Evolutionary conservation across 768 basidiomycete genomes (phyloP).

Genomic region (Suillus placidus): DNA sequence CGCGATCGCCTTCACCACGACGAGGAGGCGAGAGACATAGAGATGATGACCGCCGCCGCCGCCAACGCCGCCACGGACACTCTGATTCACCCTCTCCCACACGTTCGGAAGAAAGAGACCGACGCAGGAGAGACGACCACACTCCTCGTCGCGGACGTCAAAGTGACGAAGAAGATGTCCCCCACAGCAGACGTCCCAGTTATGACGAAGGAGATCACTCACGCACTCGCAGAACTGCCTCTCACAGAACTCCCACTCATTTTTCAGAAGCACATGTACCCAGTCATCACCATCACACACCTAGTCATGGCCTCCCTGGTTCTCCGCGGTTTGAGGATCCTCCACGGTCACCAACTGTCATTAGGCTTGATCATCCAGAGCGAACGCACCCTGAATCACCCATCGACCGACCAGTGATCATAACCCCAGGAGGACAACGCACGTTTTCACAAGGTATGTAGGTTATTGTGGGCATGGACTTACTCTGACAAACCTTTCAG

Average conservation of each 20-base stretch:
- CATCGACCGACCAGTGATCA: conserved; percentile 1
- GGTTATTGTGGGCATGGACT: neutral
- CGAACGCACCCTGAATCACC: neutral
- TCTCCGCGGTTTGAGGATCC: conserved; percentile 17
- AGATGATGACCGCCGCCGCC: neutral
- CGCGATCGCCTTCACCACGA: neutral
- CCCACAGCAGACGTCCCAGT: conserved; percentile 15
- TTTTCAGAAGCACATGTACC: conserved; percentile 16
- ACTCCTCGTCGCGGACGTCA: conserved; percentile 14
- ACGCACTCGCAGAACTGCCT: conserved; percentile 12
- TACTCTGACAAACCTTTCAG: conserved; percentile 15
- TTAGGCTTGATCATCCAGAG: conserved; percentile 26
- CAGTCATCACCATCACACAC: conserved; percentile 4
- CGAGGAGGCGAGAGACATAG: neutral
- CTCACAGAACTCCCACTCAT: conserved; percentile 10
- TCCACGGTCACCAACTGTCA: conserved; percentile 32
- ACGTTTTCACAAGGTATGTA: conserved; percentile 21
- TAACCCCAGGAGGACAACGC: conserved; percentile 1
- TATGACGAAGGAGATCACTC: conserved; percentile 19
- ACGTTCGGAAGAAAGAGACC: conserved; percentile 3
- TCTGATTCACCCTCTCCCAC: neutral
- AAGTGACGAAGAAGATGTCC: conserved; percentile 18
- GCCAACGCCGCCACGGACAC: neutral
- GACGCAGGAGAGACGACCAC: neutral
- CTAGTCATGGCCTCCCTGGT: neutral